Conservation (phyloP, 805 yeast genomes). For the Candida insectorum region DNA sequence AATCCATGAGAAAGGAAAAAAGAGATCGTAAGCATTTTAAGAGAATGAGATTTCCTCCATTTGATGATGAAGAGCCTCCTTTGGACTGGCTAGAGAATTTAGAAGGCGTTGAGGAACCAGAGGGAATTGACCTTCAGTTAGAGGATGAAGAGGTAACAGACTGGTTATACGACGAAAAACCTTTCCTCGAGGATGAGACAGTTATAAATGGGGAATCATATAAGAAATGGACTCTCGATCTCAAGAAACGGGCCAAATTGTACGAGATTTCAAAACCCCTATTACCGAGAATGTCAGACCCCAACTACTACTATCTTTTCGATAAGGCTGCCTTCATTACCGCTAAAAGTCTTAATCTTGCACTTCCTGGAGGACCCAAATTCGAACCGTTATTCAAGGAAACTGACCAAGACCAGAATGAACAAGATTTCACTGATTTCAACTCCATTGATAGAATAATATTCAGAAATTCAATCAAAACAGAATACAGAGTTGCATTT, state of each 20-base stretch:
- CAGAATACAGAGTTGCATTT: constrained; percentile 83
- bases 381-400: constrained; percentile 83
- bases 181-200: constrained; percentile 55
- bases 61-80: constrained; percentile 97
- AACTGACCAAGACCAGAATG: constrained; percentile 50
- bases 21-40: constrained; percentile 86
- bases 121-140: constrained; percentile 66
- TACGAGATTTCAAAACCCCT: constrained; percentile 71
- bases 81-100: constrained; percentile 77
- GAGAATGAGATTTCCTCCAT: constrained; percentile 91
- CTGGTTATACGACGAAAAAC: constrained; percentile 81
- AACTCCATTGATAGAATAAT: constrained; percentile 85
- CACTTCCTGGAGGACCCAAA: constrained; percentile 94
- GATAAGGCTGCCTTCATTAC: constrained; percentile 80
- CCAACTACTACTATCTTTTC: constrained; percentile 67
- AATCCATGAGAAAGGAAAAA: constrained; percentile 90
- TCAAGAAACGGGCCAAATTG: constrained; percentile 61
- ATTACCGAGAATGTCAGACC: constrained; percentile 52
- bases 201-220: constrained; percentile 77
- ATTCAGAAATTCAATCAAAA: constrained; percentile 68
- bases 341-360: constrained; percentile 83
- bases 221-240: constrained; percentile 62
- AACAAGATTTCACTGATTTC: constrained; percentile 84
- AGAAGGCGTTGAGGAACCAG: constrained; percentile 67
- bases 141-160: constrained; percentile 61